These are phyloP conservation scores for Bimuria novae-zelandiae DNA, from an alignment of 2,329 filamentous ascomycete genomes.

Conservation along the genomic window DNA sequence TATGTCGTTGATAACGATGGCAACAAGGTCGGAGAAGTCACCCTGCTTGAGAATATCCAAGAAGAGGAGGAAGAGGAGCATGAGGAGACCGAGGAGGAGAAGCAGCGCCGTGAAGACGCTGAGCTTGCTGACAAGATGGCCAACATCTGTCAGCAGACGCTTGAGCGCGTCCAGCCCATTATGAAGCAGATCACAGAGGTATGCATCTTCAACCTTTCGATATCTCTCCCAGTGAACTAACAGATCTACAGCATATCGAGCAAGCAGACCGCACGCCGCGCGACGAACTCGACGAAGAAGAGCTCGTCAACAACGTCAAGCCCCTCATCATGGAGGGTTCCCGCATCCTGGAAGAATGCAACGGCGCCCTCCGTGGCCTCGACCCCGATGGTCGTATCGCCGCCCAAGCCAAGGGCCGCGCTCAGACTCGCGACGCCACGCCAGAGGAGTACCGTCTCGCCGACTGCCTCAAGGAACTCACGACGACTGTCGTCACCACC, in stretches of 20 bases:
- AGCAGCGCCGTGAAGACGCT: constrained; percentile 63
- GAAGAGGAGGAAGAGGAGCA: constrained; percentile 62
- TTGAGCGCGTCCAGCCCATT: constrained; percentile 83
- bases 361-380: constrained; percentile 82
- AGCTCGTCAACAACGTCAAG: constrained; percentile 82
- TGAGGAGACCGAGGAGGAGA: constrained; percentile 54
- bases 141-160: constrained; percentile 72
- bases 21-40: constrained; percentile 67
- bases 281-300: constrained; percentile 88
- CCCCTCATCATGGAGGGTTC: constrained; percentile 87
- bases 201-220: constrained; percentile 38
- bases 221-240: constrained; percentile 29
- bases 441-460: constrained; percentile 85
- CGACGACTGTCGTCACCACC: constrained; percentile 76
- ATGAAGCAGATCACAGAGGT: constrained; percentile 84
- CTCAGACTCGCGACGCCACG: constrained; percentile 73
- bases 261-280: constrained; percentile 77
- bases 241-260: constrained; percentile 67
- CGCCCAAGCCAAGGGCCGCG: constrained; percentile 80
- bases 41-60: constrained; percentile 65
- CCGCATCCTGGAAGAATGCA: constrained; percentile 81
- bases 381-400: constrained; percentile 88
- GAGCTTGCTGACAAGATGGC: constrained; percentile 80
- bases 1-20: constrained; percentile 60
- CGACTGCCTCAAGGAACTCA: constrained; percentile 83